Percentiles rank a stretch among this genome's conserved stretches.
Conservation (phyloP, 2,329 filamentous ascomycete species). For the Aspergillus aculeatus region DNA sequence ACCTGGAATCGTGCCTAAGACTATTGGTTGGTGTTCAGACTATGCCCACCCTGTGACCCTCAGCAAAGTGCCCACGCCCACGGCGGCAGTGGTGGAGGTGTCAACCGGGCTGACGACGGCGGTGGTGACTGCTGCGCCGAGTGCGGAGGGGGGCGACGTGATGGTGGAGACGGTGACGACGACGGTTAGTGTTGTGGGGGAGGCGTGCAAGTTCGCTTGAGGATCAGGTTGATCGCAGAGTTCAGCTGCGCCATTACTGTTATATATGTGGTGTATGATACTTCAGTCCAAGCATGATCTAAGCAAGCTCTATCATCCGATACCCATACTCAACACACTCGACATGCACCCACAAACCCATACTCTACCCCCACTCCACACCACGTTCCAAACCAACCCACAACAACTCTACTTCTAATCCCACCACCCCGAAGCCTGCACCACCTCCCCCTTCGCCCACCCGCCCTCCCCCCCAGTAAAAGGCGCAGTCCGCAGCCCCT, state of each 20-base stretch:
- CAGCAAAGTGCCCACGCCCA: constrained; percentile 15
- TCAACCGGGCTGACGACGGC: background rate
- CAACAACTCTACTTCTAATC: too few relatives aligned
- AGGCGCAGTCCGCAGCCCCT: background rate
- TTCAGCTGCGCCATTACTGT: too few relatives aligned
- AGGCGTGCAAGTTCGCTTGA: background rate
- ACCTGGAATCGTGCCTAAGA: constrained; percentile 27
- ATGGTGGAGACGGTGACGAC: background rate
- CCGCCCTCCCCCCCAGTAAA: too few relatives aligned
- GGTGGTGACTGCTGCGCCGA: background rate
- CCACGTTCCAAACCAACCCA: too few relatives aligned
- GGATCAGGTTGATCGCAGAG: background rate
- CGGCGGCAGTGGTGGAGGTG: background rate
- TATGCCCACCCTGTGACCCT: constrained; percentile 27
- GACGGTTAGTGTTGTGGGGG: background rate
- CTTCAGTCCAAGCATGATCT: too few relatives aligned
- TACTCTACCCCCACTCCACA: too few relatives aligned
- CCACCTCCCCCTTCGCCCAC: too few relatives aligned
- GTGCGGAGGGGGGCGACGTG: background rate
- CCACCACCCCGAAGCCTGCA: too few relatives aligned
- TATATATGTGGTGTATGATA: too few relatives aligned
- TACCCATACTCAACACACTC: too few relatives aligned
- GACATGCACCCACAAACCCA: too few relatives aligned
- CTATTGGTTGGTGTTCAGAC: constrained; percentile 28
- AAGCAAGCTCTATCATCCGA: too few relatives aligned